Percentiles rank a stretch among this genome's conserved stretches.
phyloP scores from a whole-genome alignment of 805 yeast species.

The Pichia eremophila region DNA sequence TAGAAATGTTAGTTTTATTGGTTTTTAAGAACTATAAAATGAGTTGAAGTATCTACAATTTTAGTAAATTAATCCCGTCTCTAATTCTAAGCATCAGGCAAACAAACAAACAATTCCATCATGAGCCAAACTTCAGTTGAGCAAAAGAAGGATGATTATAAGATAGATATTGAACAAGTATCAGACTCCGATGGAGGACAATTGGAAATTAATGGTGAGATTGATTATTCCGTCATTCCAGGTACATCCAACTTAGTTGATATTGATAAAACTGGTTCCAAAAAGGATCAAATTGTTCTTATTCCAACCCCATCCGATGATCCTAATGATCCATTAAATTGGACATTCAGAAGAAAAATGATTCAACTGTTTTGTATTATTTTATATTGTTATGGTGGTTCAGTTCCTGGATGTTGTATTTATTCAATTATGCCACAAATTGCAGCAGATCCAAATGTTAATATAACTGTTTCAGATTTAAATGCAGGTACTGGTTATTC shows the following conservation, averaged over 20 bases:
- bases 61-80: too few relatives aligned
- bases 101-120: too few relatives aligned
- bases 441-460: slow-evolving; percentile 21
- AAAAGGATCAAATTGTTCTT: slow-evolving; percentile 31
- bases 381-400: slow-evolving; percentile 27
- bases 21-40: too few relatives aligned
- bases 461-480: slow-evolving; percentile 23
- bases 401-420: slow-evolving; percentile 16
- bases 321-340: slow-evolving; percentile 63
- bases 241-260: slow-evolving; percentile 46
- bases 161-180: too few relatives aligned
- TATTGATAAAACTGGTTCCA: slow-evolving; percentile 14
- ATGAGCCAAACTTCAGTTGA: too few relatives aligned
- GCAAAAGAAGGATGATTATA: too few relatives aligned
- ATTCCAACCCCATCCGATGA: slow-evolving; percentile 61
- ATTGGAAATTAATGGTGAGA: too few relatives aligned
- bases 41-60: too few relatives aligned
- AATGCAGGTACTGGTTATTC: slow-evolving; percentile 31
- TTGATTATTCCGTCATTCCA: slow-evolving; percentile 32
- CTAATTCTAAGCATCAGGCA: too few relatives aligned
- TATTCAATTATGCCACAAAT: slow-evolving; percentile 19
- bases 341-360: slow-evolving; percentile 43
- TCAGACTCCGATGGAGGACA: too few relatives aligned
- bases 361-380: slow-evolving; percentile 36
- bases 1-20: too few relatives aligned